Base-by-base conservation (phyloP, 768 basidiomycete species). In the Tulasnella sp. region DNA sequence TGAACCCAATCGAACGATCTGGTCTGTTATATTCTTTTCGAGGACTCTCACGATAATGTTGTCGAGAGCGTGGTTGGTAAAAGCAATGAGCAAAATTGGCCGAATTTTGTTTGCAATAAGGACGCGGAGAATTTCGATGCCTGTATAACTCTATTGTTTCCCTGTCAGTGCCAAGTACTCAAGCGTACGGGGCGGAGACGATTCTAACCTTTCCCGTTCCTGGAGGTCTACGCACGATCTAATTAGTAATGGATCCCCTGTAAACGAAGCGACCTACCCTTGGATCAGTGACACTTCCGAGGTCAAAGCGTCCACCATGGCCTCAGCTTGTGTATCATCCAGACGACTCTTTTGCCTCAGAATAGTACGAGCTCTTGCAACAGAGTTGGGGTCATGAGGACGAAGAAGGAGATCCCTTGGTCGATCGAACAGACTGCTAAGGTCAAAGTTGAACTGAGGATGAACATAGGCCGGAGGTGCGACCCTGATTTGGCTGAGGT, bases 61-160 rank as follows among this genome's bases (percentile, higher is more conserved):
- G 76, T 93, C 92, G 3, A 93, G 85, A 0, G 92, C 92, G 67
- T 93, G 93, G 78, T 93, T 93, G 0, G 92, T 93, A 82, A 89
- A 92, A 0, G 91, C 87, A 34, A 89, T 86, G 79, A 89, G 82
- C 1, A 86, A 80, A 80, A 91, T 89, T 0, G 88, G 91, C 1
- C 84, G 82, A 71, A 89, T 82, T 12, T 84, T 78, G 79, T 87
- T 89, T 0, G 83, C 81, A 6, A 91, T 81, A 22, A 93, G 83
- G 8, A 92, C 87, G 0, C 90, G 88, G 9, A 93, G 80, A 15
- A 93, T 84, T 80, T 93, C 90, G 4, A 90, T 86, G 1, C 90
- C 92, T 2, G 90, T 91, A 79, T 85, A 92, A 36, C 88, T 89
- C 89, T 91, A 70, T 19, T 5, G n/a, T n/a, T 19, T 15, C 12